A percentile compares a stretch with the other conserved stretches of the same genome.
Evolutionary conservation across 768 basidiomycete genomes (phyloP).

Genomic region (Russula olivacea): DNA sequence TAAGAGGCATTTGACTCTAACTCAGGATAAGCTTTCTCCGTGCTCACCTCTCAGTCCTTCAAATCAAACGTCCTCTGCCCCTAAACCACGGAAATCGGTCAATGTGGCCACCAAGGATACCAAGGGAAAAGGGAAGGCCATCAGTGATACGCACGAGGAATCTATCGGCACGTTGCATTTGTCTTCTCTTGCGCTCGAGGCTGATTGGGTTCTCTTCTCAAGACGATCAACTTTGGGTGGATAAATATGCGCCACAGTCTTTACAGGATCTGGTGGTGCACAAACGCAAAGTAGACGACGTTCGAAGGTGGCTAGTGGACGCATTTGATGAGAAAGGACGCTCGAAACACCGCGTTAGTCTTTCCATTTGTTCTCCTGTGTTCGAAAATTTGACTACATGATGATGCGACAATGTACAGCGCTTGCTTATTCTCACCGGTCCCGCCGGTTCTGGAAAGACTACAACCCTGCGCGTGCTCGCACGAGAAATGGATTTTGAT

Average conservation of each 20-base stretch:
- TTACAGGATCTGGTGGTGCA: slow-evolving; percentile 77
- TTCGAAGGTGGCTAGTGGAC: slow-evolving; percentile 67
- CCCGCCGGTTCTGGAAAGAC: slow-evolving; percentile 92
- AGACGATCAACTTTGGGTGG: slow-evolving; percentile 32
- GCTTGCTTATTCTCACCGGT: slow-evolving; percentile 80
- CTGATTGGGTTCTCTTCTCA: neutral
- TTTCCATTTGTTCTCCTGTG: neutral
- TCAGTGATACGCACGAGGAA: neutral
- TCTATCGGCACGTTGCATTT: neutral
- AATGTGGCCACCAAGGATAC: slow-evolving; percentile 8
- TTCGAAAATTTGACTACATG: neutral
- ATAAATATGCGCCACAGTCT: slow-evolving; percentile 31
- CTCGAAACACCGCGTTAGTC: slow-evolving; percentile 66
- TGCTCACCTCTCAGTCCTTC: neutral
- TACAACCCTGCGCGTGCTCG: slow-evolving; percentile 68
- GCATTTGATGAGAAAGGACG: slow-evolving; percentile 66
- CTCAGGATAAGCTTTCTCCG: slow-evolving; percentile 14
- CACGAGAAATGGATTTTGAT: slow-evolving; percentile 68
- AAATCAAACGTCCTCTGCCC: neutral
- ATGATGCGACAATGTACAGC: slow-evolving; percentile 37
- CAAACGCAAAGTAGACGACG: slow-evolving; percentile 70
- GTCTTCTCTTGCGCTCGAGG: neutral
- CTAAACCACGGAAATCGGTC: neutral
- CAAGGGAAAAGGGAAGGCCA: slow-evolving; percentile 29
- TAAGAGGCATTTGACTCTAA: slow-evolving; percentile 3